These are phyloP conservation scores for Chalciporus sp. DNA, from an alignment of 1,284 basidiomycete species.

Conservation along the genomic window DNA sequence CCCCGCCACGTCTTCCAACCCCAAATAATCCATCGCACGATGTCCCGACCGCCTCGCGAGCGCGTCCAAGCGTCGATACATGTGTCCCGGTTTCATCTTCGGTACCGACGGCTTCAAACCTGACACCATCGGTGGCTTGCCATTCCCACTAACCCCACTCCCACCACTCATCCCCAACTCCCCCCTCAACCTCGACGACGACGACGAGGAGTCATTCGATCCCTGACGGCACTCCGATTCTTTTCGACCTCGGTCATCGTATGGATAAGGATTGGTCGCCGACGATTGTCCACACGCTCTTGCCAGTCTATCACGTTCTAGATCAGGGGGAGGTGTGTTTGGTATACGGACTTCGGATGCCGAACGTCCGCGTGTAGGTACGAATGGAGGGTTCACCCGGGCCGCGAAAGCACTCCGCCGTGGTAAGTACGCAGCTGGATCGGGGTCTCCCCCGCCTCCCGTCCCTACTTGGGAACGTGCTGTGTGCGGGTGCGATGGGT, in stretches of 20 bases:
- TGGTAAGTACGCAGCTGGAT: background rate
- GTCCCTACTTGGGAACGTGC: background rate
- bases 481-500: background rate
- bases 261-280: constrained; percentile 8
- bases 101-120: constrained; percentile 14
- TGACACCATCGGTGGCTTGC: no score
- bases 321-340: constrained; percentile 27
- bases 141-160: background rate
- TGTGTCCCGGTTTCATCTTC: constrained; percentile 18
- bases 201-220: background rate
- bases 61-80: constrained; percentile 30
- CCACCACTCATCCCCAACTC: background rate
- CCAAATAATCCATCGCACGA: constrained; percentile 32
- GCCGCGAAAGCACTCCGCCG: constrained; percentile 16
- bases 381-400: constrained; percentile 11
- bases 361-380: constrained; percentile 24
- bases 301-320: constrained; percentile 32
- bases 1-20: constrained; percentile 24
- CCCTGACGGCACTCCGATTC: no score
- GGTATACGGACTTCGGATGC: constrained; percentile 28
- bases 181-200: background rate
- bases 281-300: constrained; percentile 32
- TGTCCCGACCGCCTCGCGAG: constrained; percentile 25
- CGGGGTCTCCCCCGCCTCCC: constrained; percentile 7
- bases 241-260: constrained; percentile 3